Percentiles rank a stretch among this genome's conserved stretches.
Conservation (phyloP, 768 basidiomycete species). For the Amanita fuliginea region DNA sequence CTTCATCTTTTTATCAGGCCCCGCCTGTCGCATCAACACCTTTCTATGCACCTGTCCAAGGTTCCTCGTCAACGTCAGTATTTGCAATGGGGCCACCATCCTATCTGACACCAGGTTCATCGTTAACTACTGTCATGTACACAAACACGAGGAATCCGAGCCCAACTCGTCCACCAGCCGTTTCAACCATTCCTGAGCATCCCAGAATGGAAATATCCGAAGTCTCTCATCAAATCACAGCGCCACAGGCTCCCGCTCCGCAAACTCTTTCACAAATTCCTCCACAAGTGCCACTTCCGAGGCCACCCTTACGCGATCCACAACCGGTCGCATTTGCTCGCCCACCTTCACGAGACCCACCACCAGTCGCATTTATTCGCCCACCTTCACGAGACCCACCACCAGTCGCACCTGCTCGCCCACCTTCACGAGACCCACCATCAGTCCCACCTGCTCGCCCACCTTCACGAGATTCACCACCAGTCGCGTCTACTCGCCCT, state of each 20-base stretch:
- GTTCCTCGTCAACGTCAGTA: conserved; percentile 5
- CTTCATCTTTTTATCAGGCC: conserved; percentile 8
- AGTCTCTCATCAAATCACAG: background rate
- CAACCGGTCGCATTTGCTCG: conserved; percentile 20
- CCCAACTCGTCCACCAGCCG: background rate
- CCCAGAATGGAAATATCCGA: background rate
- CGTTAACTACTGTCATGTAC: conserved; percentile 4
- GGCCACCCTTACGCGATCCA: background rate
- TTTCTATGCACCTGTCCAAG: conserved; percentile 9
- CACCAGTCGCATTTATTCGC: conserved; percentile 19
- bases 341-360: conserved; percentile 10
- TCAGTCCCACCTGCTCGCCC: conserved; percentile 19
- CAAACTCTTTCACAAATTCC: background rate
- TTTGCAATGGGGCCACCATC: background rate
- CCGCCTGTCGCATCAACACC: background rate
- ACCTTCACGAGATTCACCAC: background rate
- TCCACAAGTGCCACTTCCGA: background rate
- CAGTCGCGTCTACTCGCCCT: conserved; percentile 22
- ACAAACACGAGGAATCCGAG: background rate
- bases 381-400: conserved; percentile 8
- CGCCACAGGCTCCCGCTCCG: background rate
- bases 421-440: background rate
- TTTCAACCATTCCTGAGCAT: background rate
- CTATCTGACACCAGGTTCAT: conserved; percentile 5
- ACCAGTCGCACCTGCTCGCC: conserved; percentile 19